phyloP scores from a whole-genome alignment of 257 asterid genomes.

The Nicotiana otophora region DNA sequence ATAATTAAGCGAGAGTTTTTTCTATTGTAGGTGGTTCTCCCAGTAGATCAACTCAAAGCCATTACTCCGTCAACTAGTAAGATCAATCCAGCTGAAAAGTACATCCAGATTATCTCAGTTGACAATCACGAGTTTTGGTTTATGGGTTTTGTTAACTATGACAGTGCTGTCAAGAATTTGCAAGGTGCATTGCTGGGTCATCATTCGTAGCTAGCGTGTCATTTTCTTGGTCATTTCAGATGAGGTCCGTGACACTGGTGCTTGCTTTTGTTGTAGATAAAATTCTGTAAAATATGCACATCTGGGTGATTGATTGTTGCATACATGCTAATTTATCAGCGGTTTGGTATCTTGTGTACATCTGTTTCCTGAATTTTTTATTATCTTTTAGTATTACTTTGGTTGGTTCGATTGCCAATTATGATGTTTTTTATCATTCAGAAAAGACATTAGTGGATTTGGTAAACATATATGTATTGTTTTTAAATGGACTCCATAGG shows the following conservation, averaged over 20 bases:
- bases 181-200: slow-evolving; percentile 43
- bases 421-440: not conserved
- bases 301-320: not conserved
- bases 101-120: slow-evolving; percentile 72
- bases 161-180: slow-evolving; percentile 63
- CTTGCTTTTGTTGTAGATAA: not conserved
- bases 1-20: not conserved
- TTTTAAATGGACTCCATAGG: not conserved
- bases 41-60: slow-evolving; percentile 67
- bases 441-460: not conserved
- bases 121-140: slow-evolving; percentile 96
- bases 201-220: slow-evolving; percentile 9
- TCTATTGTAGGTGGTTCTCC: slow-evolving; percentile 60
- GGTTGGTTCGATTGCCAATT: not conserved
- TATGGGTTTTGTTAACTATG: slow-evolving; percentile 87
- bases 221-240: not conserved
- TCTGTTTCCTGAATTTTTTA: not conserved
- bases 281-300: not conserved
- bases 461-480: not conserved
- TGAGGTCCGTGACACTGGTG: not conserved
- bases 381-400: not conserved
- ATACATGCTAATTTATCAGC: not conserved
- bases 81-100: slow-evolving; percentile 70
- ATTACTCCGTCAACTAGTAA: slow-evolving; percentile 66
- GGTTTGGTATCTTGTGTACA: not conserved